Percentiles rank a stretch among this genome's conserved stretches.
Conservation (phyloP, 768 basidiomycete species). For the Tubosaeta brunneosetosa region DNA sequence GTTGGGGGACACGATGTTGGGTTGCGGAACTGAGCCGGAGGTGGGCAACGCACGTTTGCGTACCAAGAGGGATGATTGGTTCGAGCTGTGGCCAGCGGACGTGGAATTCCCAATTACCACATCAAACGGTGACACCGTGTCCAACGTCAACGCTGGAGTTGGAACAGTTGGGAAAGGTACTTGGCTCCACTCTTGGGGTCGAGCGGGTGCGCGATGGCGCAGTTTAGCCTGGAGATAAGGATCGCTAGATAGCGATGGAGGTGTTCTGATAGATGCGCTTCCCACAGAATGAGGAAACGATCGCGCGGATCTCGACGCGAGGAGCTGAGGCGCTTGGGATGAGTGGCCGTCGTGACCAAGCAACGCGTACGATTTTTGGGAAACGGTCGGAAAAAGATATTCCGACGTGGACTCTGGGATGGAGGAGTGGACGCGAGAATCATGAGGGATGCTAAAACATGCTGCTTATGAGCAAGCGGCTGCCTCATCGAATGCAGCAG, state of each 20-base stretch:
- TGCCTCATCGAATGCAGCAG: conserved; percentile 4
- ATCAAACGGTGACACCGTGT: neutral
- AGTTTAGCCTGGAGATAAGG: conserved; percentile 15
- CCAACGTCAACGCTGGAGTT: neutral
- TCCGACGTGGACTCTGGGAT: neutral
- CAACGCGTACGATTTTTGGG: conserved; percentile 6
- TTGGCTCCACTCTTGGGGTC: conserved; percentile 3
- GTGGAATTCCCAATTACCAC: neutral
- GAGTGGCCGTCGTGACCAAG: neutral
- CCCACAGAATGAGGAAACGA: conserved; percentile 3
- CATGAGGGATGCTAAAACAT: conserved; percentile 10
- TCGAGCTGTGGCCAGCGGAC: neutral
- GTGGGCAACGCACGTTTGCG: neutral
- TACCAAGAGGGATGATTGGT: neutral
- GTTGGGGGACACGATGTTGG: neutral
- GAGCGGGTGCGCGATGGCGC: conserved; percentile 9
- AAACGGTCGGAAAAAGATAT: neutral
- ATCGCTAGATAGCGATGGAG: conserved; percentile 7
- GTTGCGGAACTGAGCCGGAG: conserved; percentile 1
- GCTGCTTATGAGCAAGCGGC: conserved; percentile 4
- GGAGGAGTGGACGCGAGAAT: neutral
- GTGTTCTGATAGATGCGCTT: conserved; percentile 2
- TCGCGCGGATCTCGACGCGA: conserved; percentile 2
- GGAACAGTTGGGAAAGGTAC: neutral
- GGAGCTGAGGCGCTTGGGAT: neutral